These are phyloP conservation scores for Capronia epimyces DNA, from an alignment of 2,329 filamentous ascomycete genomes.

Conservation along the genomic window DNA sequence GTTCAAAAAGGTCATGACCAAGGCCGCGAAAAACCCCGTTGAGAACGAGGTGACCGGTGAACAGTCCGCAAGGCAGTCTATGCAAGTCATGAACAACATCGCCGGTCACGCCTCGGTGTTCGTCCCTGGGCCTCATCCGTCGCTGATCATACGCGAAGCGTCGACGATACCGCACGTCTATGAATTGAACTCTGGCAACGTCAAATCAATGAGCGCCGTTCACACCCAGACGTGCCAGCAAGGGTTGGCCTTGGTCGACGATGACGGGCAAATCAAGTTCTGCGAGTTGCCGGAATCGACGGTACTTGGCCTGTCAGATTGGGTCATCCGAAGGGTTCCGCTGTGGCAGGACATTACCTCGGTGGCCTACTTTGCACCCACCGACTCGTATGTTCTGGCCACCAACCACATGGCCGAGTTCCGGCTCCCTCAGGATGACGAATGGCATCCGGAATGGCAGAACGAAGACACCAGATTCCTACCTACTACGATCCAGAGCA, in stretches of 20 bases:
- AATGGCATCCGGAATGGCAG: conserved; percentile 74
- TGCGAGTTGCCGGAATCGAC: conserved; percentile 61
- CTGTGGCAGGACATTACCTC: conserved; percentile 66
- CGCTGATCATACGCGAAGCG: conserved; percentile 75
- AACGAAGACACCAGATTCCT: conserved; percentile 55
- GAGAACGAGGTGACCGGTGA: conserved; percentile 45
- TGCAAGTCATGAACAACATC: conserved; percentile 48
- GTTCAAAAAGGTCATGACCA: conserved; percentile 69
- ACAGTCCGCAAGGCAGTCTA: conserved; percentile 37
- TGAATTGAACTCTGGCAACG: conserved; percentile 61
- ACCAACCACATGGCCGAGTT: conserved; percentile 66
- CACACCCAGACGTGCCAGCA: conserved; percentile 70
- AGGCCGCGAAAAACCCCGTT: conserved; percentile 45
- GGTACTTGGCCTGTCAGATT: conserved; percentile 67
- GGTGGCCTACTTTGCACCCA: conserved; percentile 69
- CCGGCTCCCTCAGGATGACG: conserved; percentile 78
- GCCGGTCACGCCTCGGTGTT: conserved; percentile 77
- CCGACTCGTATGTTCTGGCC: conserved; percentile 69
- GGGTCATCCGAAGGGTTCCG: conserved; percentile 66
- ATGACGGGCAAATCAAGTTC: conserved; percentile 37
- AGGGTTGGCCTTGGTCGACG: conserved; percentile 78
- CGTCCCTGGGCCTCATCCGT: conserved; percentile 70
- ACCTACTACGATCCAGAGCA: conserved; percentile 66
- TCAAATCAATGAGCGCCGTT: conserved; percentile 68
- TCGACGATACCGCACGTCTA: conserved; percentile 71